phyloP scores from a whole-genome alignment of 2,329 filamentous ascomycete species.

The Ceratocystis variospora region DNA sequence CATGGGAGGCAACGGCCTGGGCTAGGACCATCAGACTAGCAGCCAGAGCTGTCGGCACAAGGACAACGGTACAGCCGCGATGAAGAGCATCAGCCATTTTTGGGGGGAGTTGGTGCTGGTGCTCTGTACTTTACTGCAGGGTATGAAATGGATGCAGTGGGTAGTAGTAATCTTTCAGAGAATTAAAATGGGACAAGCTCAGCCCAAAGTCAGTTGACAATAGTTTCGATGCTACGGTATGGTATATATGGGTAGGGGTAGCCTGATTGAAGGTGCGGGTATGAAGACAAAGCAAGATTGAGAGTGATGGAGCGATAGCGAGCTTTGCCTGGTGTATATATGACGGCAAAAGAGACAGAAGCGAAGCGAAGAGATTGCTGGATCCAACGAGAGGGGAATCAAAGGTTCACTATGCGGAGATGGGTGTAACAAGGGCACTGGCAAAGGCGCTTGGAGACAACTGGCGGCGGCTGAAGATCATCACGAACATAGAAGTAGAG shows the following conservation, averaged over 20 bases:
- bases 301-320: not conserved
- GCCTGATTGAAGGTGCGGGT: not conserved
- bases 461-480: conserved; percentile 15
- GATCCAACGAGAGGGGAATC: not conserved
- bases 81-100: conserved; percentile 38
- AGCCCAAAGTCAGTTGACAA: not conserved
- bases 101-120: not conserved
- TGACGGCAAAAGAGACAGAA: not conserved
- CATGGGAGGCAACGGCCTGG: conserved; percentile 40
- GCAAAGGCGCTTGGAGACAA: conserved; percentile 16
- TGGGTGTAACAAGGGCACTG: conserved; percentile 8
- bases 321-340: not conserved
- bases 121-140: not conserved
- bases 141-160: not conserved
- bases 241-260: not conserved
- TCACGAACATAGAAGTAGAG: conserved; percentile 8
- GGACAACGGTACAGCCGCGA: conserved; percentile 43
- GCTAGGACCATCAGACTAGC: conserved; percentile 42
- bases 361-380: not conserved
- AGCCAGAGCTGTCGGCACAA: conserved; percentile 43
- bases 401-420: not conserved
- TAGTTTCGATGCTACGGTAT: not conserved
- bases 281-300: not conserved
- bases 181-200: not conserved
- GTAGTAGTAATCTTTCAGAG: conserved; percentile 3